Evolutionary conservation across 2,329 filamentous ascomycete genomes (phyloP), one percentile per base, ranked within the genome.

Genomic region (Fusarium goolgardi): DNA sequence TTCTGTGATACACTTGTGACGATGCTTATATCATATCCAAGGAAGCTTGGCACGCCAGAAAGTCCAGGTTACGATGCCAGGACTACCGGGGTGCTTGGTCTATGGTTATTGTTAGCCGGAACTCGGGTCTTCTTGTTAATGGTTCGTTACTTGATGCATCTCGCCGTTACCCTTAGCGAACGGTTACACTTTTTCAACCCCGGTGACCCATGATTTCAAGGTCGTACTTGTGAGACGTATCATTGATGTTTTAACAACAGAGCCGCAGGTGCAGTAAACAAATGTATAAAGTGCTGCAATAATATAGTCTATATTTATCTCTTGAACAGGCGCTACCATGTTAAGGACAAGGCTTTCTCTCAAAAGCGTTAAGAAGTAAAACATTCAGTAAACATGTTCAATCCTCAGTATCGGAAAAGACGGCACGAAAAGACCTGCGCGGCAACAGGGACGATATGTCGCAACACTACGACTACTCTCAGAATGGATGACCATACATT

Each of bases 371-470:
- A 23, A 8, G n/a, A 55, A 47, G 31, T 55, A 13, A 18, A 55
- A 13, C 20, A 7, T 55, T 46, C n/a, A 16, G 39, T 9, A 31
- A 29, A 15, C 21, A 67, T 67, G 64, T 64, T 34, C 43, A 37
- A 45, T 18, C 23, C 40, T 27, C 39, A 37, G 37, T 54, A 35
- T 43, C 37, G 25, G 25, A 49, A 25, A 31, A 46, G 55, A 43
- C 58, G 21, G 11, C 53, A 51, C 4, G 52, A 55, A 11, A 34
- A 29, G 16, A 51, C 59, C 15, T 75, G 73, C 32, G 71, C 70
- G 16, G 73, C 70, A 21, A 58, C 70, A 12, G 70, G 65, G 6
- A 74, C 69, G 5, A 44, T 67, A 6, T 75, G 73, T 35, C 51
- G 58, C 21, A 75, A 75, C 60, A 27, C 11, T 8, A 43, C 65